Evolutionary conservation across 1,139 yeast species (phyloP), one percentile per base, ranked within the genome.

Genomic region (Saccharomycopsis crataegensis): DNA sequence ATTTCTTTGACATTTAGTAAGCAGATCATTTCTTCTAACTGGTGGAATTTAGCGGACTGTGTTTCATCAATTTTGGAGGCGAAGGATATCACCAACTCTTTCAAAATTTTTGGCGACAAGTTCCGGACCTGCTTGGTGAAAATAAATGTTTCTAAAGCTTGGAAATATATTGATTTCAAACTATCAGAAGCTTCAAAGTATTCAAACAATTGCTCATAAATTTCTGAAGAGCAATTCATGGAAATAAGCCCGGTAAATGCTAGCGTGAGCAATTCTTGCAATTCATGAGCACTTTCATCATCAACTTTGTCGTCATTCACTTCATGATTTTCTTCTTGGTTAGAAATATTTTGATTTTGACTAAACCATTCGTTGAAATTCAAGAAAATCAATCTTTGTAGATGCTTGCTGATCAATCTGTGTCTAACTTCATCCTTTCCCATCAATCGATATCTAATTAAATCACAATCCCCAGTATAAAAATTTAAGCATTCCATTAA

Each of bases 1-100:
- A 90, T 72, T n/a, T 80, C 73, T 2, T 70, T 61, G 11, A 85
- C 74, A 62, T 88, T 89, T 31, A 89, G 66, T 9, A 79, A 68
- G 61, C 94, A 83, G 14, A 89, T 70, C 31, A 89, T 65, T 56
- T 82, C 82, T 46, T 88, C 88, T 22, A 89, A 70, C 1, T 70
- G 64, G 3, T 74, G 75, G 1, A 83, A 78, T 46, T 72, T 67
- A 1, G 68, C 67, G 9, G 17, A 36, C n/a, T 47, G 5, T 31
- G 42, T 31, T 32, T 17, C 16, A 11, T 11, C 32, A 33, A 41
- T 12, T 8, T 28, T 22, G 11, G 34, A 58, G 0, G 77, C 73
- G 59, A 79, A 81, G 51, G 72, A 68, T 44, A 71, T 68, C 0
- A 87, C 85, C 68, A 89, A 71, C 14, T 71, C 74, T 60, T 79